Conservation (phyloP, 495 filamentous ascomycete genomes). For the Ascobolus immersus region DNA sequence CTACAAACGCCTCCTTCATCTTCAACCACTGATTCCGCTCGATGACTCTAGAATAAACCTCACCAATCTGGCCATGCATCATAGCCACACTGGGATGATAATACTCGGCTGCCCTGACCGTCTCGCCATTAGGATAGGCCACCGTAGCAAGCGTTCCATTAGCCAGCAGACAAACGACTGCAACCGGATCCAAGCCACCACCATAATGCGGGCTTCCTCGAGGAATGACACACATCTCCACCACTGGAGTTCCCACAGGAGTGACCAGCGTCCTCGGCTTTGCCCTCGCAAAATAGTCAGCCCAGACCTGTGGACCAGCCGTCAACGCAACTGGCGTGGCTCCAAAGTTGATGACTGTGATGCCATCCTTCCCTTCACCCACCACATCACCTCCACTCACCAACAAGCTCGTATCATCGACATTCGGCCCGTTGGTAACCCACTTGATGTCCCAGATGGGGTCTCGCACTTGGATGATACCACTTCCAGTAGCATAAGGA, state of each 20-base stretch:
- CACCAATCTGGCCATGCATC: conserved; percentile 65
- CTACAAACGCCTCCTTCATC: conserved; percentile 29
- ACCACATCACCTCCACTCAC: conserved; percentile 54
- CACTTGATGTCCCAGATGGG: too few species aligned
- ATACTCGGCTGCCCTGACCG: too few species aligned
- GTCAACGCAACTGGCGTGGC: conserved; percentile 73
- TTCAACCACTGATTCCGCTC: conserved; percentile 66
- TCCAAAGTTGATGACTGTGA: conserved; percentile 76
- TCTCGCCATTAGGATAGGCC: conserved; percentile 74
- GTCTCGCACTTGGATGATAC: too few species aligned
- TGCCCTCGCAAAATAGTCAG: conserved; percentile 45
- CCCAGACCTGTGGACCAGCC: conserved; percentile 59
- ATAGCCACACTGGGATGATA: conserved; percentile 60
- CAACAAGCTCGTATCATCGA: conserved; percentile 73
- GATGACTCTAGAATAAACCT: conserved; percentile 36
- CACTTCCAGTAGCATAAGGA: too few species aligned
- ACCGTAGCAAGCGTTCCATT: conserved; percentile 73
- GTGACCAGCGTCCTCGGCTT: conserved; percentile 49
- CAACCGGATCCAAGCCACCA: conserved; percentile 72
- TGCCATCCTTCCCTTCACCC: conserved; percentile 37
- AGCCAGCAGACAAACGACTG: conserved; percentile 47
- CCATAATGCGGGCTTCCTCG: conserved; percentile 58
- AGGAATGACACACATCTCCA: conserved; percentile 65
- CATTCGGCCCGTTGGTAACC: conserved; percentile 71
- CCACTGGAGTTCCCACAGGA: conserved; percentile 50